phyloP scores from a whole-genome alignment of 176 grass and related monocot genomes.

The Puya raimondii region DNA sequence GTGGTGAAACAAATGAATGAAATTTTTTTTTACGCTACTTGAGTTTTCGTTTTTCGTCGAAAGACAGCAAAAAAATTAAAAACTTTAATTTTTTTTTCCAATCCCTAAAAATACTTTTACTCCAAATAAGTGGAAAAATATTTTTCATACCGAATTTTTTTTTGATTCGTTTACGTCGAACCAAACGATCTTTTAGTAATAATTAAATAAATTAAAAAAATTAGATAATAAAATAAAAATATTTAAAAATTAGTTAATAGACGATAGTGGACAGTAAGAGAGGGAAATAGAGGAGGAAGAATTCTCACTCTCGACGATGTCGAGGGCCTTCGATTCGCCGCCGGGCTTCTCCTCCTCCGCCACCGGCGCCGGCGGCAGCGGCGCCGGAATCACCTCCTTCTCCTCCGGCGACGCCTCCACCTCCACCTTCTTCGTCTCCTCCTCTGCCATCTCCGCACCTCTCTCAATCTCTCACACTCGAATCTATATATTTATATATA shows the following conservation, averaged over 20 bases:
- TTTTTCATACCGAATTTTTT: no score
- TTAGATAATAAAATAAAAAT: not conserved
- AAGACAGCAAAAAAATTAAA: no score
- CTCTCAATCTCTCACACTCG: not conserved
- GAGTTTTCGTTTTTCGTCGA: no score
- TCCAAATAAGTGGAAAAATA: no score
- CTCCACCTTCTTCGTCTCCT: not conserved
- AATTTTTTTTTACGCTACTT: no score
- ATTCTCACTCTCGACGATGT: conserved; percentile 60
- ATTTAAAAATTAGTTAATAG: not conserved
- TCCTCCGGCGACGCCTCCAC: conserved; percentile 41
- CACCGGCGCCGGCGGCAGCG: conserved; percentile 9
- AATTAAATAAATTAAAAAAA: not conserved
- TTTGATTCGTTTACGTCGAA: no score
- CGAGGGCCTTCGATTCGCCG: conserved; percentile 71
- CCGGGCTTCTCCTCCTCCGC: conserved; percentile 29
- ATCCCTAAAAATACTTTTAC: no score
- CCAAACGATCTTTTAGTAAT: no score
- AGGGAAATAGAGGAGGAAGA: not conserved
- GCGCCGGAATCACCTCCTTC: conserved; percentile 56
- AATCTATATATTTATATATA: no score
- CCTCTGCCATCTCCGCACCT: conserved; percentile 38
- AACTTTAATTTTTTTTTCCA: no score
- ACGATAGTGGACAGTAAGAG: not conserved
- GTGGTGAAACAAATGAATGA: no score